Conservation (phyloP, 2,329 filamentous ascomycete genomes). For the Pezicula radicicola region DNA sequence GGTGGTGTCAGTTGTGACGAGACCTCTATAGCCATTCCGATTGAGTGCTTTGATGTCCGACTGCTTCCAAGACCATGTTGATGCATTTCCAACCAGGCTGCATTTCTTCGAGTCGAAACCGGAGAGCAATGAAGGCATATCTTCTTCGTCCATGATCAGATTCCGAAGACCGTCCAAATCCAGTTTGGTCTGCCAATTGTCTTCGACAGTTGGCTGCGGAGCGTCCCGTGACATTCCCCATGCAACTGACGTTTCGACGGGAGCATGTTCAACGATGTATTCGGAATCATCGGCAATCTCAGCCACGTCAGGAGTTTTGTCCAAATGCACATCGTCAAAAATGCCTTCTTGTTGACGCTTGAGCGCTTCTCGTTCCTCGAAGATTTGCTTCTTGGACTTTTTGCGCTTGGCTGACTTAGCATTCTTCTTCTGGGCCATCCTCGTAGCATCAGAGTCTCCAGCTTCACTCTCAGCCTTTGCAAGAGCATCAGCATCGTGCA, state of each 20-base stretch:
- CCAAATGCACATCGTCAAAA: conserved; percentile 37
- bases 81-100: conserved; percentile 47
- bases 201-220: conserved; percentile 62
- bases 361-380: conserved; percentile 63
- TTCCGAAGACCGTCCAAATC: conserved; percentile 71
- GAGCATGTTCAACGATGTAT: conserved; percentile 33
- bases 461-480: conserved; percentile 48
- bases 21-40: conserved; percentile 49
- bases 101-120: conserved; percentile 43
- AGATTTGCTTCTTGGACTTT: conserved; percentile 75
- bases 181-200: conserved; percentile 59
- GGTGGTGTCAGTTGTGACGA: conserved; percentile 31
- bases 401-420: conserved; percentile 57
- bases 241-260: conserved; percentile 43
- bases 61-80: conserved; percentile 68
- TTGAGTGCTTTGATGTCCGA: conserved; percentile 71
- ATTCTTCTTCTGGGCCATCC: conserved; percentile 55
- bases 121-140: conserved; percentile 51
- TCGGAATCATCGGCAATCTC: conserved; percentile 27
- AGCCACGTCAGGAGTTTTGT: conserved; percentile 29
- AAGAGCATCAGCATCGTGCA: conserved; percentile 45
- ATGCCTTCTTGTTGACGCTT: conserved; percentile 52
- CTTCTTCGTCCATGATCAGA: conserved; percentile 66
- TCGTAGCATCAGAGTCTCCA: conserved; percentile 33
- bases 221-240: conserved; percentile 56